Conservation (phyloP, 192 early-diverging fungal genomes). For the Pilaira anomala region DNA sequence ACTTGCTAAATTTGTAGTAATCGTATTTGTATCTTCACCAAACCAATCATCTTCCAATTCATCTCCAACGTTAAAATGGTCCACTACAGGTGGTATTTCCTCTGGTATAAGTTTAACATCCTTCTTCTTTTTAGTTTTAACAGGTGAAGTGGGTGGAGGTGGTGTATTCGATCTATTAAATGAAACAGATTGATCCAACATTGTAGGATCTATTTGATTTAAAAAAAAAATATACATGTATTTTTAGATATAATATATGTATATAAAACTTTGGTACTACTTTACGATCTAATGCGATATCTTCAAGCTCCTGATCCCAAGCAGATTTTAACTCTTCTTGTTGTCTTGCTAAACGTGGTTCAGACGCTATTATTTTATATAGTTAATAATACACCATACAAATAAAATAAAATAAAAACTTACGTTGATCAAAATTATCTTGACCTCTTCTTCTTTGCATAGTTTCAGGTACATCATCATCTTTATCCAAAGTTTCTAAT, state of each 20-base stretch:
- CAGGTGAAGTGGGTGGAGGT: constrained; percentile 13
- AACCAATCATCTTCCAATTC: constrained; percentile 52
- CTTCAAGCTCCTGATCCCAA: constrained; percentile 22
- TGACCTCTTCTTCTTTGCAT: constrained; percentile 26
- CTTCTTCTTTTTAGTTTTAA: constrained; percentile 23
- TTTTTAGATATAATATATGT: neutral
- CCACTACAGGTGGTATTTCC: constrained; percentile 24
- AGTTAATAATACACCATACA: neutral
- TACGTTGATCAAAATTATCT: constrained; percentile 30
- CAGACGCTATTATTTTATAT: constrained; percentile 4
- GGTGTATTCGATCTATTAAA: constrained; percentile 13
- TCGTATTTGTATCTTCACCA: constrained; percentile 13
- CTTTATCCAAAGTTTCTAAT: constrained; percentile 38
- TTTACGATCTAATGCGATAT: constrained; percentile 19
- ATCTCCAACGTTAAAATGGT: constrained; percentile 44
- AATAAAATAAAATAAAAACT: neutral
- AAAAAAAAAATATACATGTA: neutral
- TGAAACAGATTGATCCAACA: neutral
- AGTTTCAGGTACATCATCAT: constrained; percentile 27
- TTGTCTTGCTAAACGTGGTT: constrained; percentile 18
- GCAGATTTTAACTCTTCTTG: constrained; percentile 13
- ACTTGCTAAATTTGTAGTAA: neutral
- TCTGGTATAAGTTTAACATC: constrained; percentile 5
- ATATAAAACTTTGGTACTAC: neutral
- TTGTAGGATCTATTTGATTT: neutral